Evolutionary conservation across 345 rosid genomes (phyloP).

Genomic region (Boechera stricta): DNA sequence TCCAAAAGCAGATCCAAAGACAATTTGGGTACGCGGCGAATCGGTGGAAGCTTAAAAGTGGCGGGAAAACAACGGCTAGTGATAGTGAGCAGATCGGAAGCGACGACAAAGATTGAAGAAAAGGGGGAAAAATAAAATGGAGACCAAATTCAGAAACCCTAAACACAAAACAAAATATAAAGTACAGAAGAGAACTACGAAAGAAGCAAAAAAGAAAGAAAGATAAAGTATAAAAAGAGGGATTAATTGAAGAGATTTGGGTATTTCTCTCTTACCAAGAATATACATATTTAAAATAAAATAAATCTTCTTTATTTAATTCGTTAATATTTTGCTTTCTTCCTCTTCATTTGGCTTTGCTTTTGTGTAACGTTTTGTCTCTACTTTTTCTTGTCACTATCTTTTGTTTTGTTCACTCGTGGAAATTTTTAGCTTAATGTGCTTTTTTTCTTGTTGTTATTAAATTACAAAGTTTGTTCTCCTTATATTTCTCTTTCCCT

Average conservation of each 20-base stretch:
- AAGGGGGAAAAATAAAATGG: slow-evolving; percentile 24
- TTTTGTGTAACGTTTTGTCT: slow-evolving; percentile 28
- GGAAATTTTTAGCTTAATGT: background rate
- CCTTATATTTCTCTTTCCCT: background rate
- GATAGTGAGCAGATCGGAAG: slow-evolving; percentile 39
- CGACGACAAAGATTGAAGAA: slow-evolving; percentile 45
- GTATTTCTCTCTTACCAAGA: slow-evolving; percentile 38
- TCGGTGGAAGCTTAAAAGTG: slow-evolving; percentile 45
- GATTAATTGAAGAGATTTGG: slow-evolving; percentile 36
- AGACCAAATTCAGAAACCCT: slow-evolving; percentile 58
- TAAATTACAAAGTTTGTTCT: slow-evolving; percentile 9
- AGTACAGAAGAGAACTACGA: slow-evolving; percentile 37
- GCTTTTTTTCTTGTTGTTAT: background rate
- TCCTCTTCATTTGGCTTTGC: slow-evolving; percentile 22
- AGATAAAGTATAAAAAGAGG: slow-evolving; percentile 27
- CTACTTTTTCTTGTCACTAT: background rate
- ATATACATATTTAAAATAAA: background rate
- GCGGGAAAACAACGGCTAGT: slow-evolving; percentile 84
- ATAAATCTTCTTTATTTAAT: background rate
- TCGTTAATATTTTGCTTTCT: slow-evolving; percentile 7
- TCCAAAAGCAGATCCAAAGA: slow-evolving; percentile 54
- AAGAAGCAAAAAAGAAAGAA: slow-evolving; percentile 31
- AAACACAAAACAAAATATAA: slow-evolving; percentile 42
- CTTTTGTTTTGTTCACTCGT: slow-evolving; percentile 6
- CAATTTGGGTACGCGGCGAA: slow-evolving; percentile 42